Conservation (phyloP, 441 rosid species). For the Isatis lusitanica region DNA sequence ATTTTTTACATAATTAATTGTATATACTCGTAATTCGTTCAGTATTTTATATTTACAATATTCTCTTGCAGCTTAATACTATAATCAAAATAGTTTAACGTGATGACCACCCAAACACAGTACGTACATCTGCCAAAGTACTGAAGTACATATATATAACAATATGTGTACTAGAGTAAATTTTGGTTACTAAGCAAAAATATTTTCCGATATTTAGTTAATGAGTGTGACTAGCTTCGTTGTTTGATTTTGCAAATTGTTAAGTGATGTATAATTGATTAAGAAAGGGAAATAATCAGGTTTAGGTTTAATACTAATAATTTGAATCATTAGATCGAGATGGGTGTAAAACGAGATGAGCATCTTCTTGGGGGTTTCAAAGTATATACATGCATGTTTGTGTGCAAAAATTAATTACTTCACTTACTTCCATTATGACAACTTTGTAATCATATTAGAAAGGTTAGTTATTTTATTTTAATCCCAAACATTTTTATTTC, state of each 20-base stretch:
- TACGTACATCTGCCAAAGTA: conserved; percentile 11
- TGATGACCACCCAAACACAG: conserved; percentile 12
- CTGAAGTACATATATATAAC: conserved; percentile 5
- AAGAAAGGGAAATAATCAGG: not conserved
- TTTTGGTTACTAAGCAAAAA: not conserved
- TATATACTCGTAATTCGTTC: not conserved
- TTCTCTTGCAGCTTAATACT: conserved; percentile 13
- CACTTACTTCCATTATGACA: conserved; percentile 26
- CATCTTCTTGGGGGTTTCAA: conserved; percentile 29
- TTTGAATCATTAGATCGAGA: conserved; percentile 14
- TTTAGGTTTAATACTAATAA: not conserved
- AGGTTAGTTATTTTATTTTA: not conserved
- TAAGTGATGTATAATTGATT: not conserved
- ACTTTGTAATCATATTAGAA: not conserved
- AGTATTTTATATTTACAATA: not conserved
- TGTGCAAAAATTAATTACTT: conserved; percentile 13
- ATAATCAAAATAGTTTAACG: conserved; percentile 17
- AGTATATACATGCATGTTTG: conserved; percentile 30
- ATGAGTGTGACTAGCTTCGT: not conserved
- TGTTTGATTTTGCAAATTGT: conserved; percentile 1
- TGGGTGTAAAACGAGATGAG: conserved; percentile 31
- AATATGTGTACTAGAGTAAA: not conserved
- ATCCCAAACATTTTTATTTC: not conserved
- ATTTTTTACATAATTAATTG: not conserved
- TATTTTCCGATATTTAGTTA: not conserved